These are phyloP conservation scores for Pontederia crassipes DNA, from an alignment of 176 grass and related monocot genomes.

Conservation along the genomic window DNA sequence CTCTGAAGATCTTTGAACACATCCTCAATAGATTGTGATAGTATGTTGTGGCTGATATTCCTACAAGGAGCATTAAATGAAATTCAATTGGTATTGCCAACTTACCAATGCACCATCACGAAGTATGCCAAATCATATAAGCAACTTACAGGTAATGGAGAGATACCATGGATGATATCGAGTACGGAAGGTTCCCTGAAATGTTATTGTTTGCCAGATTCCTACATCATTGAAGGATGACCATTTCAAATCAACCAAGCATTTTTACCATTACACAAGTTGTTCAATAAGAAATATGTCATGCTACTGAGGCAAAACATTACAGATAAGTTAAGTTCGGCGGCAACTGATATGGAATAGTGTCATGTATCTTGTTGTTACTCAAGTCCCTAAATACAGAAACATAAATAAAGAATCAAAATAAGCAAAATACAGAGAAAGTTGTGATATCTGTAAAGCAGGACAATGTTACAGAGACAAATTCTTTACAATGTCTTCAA, in stretches of 20 bases:
- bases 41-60: slow-evolving; percentile 76
- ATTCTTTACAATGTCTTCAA: slow-evolving; percentile 71
- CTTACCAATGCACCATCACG: neutral
- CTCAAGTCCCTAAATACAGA: slow-evolving; percentile 70
- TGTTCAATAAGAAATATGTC: slow-evolving; percentile 6
- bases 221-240: slow-evolving; percentile 30
- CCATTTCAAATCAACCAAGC: neutral
- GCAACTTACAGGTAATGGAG: slow-evolving; percentile 76
- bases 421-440: neutral
- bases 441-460: neutral
- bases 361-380: slow-evolving; percentile 59
- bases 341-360: slow-evolving; percentile 82
- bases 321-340: slow-evolving; percentile 85
- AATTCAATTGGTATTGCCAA: slow-evolving; percentile 13
- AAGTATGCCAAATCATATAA: slow-evolving; percentile 7
- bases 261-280: neutral
- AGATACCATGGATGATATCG: slow-evolving; percentile 57
- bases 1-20: slow-evolving; percentile 54
- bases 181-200: slow-evolving; percentile 73
- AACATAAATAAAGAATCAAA: slow-evolving; percentile 8
- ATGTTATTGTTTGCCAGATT: slow-evolving; percentile 86
- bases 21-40: slow-evolving; percentile 59
- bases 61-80: slow-evolving; percentile 32
- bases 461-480: slow-evolving; percentile 5
- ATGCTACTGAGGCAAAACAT: slow-evolving; percentile 22